Conservation (phyloP, 805 yeast species). For the Candida dajiaensis region DNA sequence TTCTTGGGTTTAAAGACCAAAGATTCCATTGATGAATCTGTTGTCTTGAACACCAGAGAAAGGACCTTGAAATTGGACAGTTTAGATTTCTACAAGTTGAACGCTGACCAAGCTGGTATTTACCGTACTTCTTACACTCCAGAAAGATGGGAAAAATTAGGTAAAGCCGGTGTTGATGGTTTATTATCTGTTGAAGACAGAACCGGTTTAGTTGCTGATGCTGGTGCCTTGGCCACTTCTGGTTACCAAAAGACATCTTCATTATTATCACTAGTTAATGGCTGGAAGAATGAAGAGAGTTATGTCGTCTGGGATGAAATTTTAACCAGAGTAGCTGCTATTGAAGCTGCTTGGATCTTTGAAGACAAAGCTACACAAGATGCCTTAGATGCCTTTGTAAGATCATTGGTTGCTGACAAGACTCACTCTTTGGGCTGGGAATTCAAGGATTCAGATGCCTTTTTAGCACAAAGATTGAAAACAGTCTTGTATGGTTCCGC, state of each 20-base stretch:
- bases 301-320: constrained; percentile 68
- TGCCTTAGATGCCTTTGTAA: constrained; percentile 46
- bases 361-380: constrained; percentile 41
- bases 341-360: constrained; percentile 50
- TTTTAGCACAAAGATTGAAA: constrained; percentile 61
- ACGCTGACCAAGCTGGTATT: constrained; percentile 69
- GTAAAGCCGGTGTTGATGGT: constrained; percentile 50
- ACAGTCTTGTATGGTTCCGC: constrained; percentile 58
- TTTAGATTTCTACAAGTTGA: constrained; percentile 55
- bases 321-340: constrained; percentile 38
- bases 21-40: constrained; percentile 53
- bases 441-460: constrained; percentile 49
- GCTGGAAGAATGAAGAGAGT: constrained; percentile 54
- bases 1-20: constrained; percentile 58
- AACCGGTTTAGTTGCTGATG: constrained; percentile 78
- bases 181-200: constrained; percentile 69
- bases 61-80: constrained; percentile 38
- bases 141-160: constrained; percentile 64
- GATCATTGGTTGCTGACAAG: constrained; percentile 50
- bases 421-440: constrained; percentile 58
- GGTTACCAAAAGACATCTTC: constrained; percentile 61
- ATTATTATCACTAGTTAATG: constrained; percentile 51
- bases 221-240: constrained; percentile 62
- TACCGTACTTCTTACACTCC: constrained; percentile 68
- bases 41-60: constrained; percentile 47